These are phyloP conservation scores for Ettlia oleoabundans DNA, from an alignment of 139 green algal genomes.

Conservation along the genomic window DNA sequence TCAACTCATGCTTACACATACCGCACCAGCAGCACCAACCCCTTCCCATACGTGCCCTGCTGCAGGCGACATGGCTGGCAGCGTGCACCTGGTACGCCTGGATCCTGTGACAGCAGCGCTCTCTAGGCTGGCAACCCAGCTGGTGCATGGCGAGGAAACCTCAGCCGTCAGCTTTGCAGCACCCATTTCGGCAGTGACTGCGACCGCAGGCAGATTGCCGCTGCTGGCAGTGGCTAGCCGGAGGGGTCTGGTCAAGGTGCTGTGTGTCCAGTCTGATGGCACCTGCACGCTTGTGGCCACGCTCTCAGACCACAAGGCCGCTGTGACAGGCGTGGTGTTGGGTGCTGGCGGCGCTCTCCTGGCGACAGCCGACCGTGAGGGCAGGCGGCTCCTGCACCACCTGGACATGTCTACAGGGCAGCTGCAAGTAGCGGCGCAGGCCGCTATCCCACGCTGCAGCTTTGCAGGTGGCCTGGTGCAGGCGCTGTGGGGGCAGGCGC, in stretches of 20 bases:
- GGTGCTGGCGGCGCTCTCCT: not conserved
- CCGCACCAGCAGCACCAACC: too few relatives aligned
- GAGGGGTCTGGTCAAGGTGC: not conserved
- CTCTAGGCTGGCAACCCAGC: not conserved
- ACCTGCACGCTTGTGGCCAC: not conserved
- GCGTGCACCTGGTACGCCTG: slow-evolving; percentile 13
- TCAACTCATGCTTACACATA: too few relatives aligned
- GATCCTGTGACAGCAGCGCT: not conserved
- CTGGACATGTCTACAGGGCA: not conserved
- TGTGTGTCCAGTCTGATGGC: not conserved
- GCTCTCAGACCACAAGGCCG: not conserved
- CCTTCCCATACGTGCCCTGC: too few relatives aligned
- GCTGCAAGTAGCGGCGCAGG: not conserved
- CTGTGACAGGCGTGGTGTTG: not conserved
- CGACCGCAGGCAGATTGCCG: not conserved
- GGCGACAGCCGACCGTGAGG: not conserved
- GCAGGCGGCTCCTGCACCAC: not conserved
- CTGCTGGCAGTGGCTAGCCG: slow-evolving; percentile 12
- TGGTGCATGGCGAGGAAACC: not conserved
- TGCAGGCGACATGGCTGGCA: slow-evolving; percentile 1
- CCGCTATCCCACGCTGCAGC: not conserved
- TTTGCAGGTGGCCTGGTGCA: not conserved
- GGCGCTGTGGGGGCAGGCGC: not conserved
- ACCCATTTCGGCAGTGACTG: too few relatives aligned
- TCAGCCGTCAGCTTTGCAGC: not conserved